A percentile compares a stretch with the other conserved stretches of the same genome.
Evolutionary conservation across 75 land plant genomes (phyloP).

Genomic region (Cryptomeria japonica): DNA sequence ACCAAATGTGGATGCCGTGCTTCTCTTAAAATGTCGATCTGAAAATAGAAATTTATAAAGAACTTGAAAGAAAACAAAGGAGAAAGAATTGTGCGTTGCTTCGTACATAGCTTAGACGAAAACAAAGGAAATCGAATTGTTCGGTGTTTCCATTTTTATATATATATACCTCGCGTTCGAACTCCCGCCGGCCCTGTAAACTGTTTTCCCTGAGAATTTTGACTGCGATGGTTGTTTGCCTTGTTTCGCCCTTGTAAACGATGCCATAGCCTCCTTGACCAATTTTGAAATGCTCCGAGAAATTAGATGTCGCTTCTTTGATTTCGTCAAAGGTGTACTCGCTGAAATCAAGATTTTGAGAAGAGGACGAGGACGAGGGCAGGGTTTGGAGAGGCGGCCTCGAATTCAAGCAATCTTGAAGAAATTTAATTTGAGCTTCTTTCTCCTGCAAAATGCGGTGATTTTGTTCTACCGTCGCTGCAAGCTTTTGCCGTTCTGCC

Average conservation of each 20-base stretch:
- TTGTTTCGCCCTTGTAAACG: constrained; percentile 73
- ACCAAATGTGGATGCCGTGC: constrained; percentile 70
- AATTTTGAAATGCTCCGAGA: constrained; percentile 31
- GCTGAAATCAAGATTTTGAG: background rate
- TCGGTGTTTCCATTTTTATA: no score
- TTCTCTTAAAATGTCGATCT: constrained; percentile 53
- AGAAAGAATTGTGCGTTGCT: no score
- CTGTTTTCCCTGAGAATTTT: constrained; percentile 43
- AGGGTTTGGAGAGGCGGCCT: background rate
- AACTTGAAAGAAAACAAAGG: no score
- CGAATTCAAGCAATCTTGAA: background rate
- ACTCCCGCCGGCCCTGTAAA: constrained; percentile 42
- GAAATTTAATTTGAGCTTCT: background rate
- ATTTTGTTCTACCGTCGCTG: background rate
- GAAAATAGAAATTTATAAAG: background rate
- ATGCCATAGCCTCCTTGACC: constrained; percentile 71
- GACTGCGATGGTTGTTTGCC: constrained; percentile 55
- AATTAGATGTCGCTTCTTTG: constrained; percentile 22
- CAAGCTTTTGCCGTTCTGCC: background rate
- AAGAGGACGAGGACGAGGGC: background rate
- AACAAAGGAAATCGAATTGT: no score
- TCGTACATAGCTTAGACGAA: no score
- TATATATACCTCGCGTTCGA: constrained; percentile 49
- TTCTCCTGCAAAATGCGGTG: background rate
- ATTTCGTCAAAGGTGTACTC: constrained; percentile 19